A percentile compares a stretch with the other conserved stretches of the same genome.
Evolutionary conservation across 148 eudicot species (phyloP).

Genomic region (Euryodendron excelsum): DNA sequence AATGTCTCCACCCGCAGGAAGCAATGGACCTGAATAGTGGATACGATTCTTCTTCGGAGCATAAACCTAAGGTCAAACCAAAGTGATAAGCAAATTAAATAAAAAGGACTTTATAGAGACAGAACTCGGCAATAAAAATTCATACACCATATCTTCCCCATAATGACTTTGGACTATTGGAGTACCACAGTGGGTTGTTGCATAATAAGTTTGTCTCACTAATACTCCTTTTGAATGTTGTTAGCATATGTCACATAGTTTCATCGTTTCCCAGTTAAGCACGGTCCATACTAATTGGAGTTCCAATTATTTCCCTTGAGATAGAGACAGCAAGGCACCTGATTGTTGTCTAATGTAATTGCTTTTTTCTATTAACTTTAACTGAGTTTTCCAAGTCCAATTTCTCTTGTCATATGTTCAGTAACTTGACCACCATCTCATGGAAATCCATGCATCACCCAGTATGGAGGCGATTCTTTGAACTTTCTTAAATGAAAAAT

Average conservation of each 20-base stretch:
- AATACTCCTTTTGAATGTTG: background rate
- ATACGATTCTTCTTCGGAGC: conserved; percentile 42
- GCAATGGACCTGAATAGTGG: conserved; percentile 69
- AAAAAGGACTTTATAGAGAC: background rate
- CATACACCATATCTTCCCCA: too few relatives aligned
- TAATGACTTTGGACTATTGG: background rate
- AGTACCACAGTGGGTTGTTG: background rate
- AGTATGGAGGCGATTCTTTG: background rate
- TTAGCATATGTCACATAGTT: background rate
- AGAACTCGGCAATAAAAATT: background rate
- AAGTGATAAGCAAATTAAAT: background rate
- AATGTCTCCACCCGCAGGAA: conserved; percentile 51
- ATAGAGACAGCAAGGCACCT: background rate
- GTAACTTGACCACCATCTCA: background rate
- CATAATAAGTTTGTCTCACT: background rate
- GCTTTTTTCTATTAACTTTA: background rate
- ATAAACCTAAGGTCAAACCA: conserved; percentile 32
- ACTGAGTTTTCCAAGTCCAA: background rate
- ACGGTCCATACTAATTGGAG: background rate
- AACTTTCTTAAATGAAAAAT: background rate
- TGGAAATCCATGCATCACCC: background rate
- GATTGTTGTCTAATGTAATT: background rate
- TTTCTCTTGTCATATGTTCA: background rate
- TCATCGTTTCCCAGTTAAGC: background rate
- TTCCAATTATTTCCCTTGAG: background rate